Evolutionary conservation across 805 yeast species (phyloP).

Genomic region (Monosporozyma siamensis): DNA sequence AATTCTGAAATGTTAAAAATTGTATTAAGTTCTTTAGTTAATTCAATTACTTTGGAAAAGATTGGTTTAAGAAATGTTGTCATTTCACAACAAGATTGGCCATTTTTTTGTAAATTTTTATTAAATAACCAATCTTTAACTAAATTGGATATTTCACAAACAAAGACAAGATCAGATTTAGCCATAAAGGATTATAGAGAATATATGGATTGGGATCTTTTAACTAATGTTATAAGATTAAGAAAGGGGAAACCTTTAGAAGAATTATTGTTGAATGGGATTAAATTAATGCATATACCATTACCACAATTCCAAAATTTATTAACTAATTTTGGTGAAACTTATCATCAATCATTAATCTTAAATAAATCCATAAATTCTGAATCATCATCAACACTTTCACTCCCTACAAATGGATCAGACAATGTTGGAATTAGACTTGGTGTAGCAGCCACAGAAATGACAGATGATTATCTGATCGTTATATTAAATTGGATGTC

Average conservation of each 20-base stretch:
- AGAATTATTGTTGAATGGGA: constrained; percentile 75
- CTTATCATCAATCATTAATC: constrained; percentile 30
- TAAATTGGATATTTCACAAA: constrained; percentile 63
- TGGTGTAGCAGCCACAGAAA: constrained; percentile 69
- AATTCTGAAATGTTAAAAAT: constrained; percentile 68
- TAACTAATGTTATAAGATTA: constrained; percentile 58
- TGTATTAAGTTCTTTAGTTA: constrained; percentile 57
- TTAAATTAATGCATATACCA: constrained; percentile 44
- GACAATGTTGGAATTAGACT: constrained; percentile 19
- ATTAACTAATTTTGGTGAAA: constrained; percentile 46
- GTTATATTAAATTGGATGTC: constrained; percentile 50
- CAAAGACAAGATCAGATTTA: constrained; percentile 31
- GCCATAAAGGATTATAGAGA: constrained; percentile 37
- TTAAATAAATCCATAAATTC: neutral
- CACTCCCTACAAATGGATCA: constrained; percentile 41
- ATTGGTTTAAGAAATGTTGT: constrained; percentile 70
- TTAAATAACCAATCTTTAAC: constrained; percentile 49
- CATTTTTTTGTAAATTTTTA: constrained; percentile 63
- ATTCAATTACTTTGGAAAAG: constrained; percentile 57
- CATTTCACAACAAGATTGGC: constrained; percentile 69
- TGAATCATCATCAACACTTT: constrained; percentile 2
- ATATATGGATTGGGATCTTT: constrained; percentile 71
- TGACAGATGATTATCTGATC: constrained; percentile 48
- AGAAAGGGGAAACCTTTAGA: constrained; percentile 58
- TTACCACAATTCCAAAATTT: constrained; percentile 42